Percentiles rank a stretch among this genome's conserved stretches.
Evolutionary conservation across 2,329 filamentous ascomycete species (phyloP).

Genomic region (Colletotrichum shisoi): DNA sequence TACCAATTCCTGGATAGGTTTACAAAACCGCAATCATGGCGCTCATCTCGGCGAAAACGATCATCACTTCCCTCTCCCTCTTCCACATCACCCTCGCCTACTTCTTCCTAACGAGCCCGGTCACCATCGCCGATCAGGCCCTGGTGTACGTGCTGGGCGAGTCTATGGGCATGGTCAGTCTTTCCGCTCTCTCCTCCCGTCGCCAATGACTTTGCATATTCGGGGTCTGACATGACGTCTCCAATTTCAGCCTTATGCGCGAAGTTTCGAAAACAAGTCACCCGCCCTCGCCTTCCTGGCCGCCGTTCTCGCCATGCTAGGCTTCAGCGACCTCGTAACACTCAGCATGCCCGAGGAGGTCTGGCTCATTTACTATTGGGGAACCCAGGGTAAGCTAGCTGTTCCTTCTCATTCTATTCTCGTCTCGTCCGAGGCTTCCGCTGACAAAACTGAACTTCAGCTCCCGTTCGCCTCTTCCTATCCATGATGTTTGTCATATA

Average conservation of each 20-base stretch:
- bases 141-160: slow-evolving; percentile 84
- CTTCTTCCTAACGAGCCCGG: slow-evolving; percentile 80
- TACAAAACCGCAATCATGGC: slow-evolving; percentile 66
- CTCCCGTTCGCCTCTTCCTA: slow-evolving; percentile 71
- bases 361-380: slow-evolving; percentile 69
- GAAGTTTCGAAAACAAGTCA: slow-evolving; percentile 72
- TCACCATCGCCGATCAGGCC: slow-evolving; percentile 77
- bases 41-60: slow-evolving; percentile 78
- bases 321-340: slow-evolving; percentile 70
- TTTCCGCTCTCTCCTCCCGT: not conserved
- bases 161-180: slow-evolving; percentile 78
- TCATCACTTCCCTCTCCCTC: slow-evolving; percentile 82
- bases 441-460: slow-evolving; percentile 45
- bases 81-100: slow-evolving; percentile 85
- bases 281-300: slow-evolving; percentile 78
- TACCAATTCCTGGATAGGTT: not conserved
- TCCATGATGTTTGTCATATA: slow-evolving; percentile 70
- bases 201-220: not conserved
- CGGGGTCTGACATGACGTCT: not conserved
- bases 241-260: slow-evolving; percentile 64
- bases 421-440: slow-evolving; percentile 41
- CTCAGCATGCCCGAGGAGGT: slow-evolving; percentile 74
- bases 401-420: slow-evolving; percentile 47
- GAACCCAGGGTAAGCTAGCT: slow-evolving; percentile 66
- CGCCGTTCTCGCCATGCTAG: slow-evolving; percentile 69